Evolutionary conservation across 2,329 filamentous ascomycete species (phyloP), one percentile per base, ranked within the genome.

Genomic region (Colletotrichum sp.): DNA sequence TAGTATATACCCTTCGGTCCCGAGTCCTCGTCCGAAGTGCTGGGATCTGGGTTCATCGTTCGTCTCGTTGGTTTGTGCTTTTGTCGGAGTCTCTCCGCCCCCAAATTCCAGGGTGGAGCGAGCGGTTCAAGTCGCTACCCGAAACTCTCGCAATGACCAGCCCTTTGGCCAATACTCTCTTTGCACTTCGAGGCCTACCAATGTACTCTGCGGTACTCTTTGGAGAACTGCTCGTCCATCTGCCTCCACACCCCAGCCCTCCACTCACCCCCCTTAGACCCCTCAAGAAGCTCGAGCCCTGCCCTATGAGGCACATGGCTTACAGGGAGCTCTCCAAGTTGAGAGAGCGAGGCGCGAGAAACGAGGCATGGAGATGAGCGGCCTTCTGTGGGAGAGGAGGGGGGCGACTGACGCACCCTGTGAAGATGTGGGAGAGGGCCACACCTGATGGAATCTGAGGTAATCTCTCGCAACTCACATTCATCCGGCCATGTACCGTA

Each of bases 61-160:
- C 25, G 6, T 62, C 59, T 55, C 63, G 32, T 34, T 49, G 73
- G 57, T 32, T 36, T 36, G 29, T 29, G 27, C 63, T 72, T n/a
- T 39, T 52, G 70, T 76, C 70, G 44, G 73, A 69, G 62, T 55
- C 57, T 69, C 64, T 65, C 73, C 70, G 73, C 64, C 57, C 70
- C 73, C 73, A 72, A 76, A 52, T 44, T 61, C 63, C 30, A 49
- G 64, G 34, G 70, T 65, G 44, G 70, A 73, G 70, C 29, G 52
- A 49, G 64, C 68, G 64, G 71, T 44, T 69, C 69, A 64, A 76
- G 57, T 76, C 70, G 44, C 70, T 76, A 76, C 64, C 74, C 74
- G 70, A 76, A 69, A 76, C 74, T 74, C 32, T 73, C 22, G 74
- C 74, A 65, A 39, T 72, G 74, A 61, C 59, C 70, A 76, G 59